Evolutionary conservation across 2,329 filamentous ascomycete species (phyloP).

Genomic region (Venturia oleaginea): DNA sequence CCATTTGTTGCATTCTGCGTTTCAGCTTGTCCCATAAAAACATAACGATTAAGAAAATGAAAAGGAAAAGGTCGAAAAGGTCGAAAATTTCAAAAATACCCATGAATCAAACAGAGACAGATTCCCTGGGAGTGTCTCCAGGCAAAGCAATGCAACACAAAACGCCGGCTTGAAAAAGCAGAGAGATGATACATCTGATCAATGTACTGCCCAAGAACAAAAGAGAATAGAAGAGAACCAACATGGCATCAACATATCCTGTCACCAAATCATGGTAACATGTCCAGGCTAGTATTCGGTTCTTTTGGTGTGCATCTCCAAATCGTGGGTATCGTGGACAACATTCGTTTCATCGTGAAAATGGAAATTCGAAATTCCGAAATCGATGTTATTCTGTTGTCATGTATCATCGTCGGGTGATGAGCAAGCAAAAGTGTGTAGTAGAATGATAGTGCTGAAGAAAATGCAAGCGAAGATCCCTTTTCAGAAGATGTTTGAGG

Average conservation of each 20-base stretch:
- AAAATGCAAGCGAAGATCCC: not conserved
- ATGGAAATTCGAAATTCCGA: not conserved
- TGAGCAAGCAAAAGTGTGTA: not conserved
- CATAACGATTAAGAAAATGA: not conserved
- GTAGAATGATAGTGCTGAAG: not conserved
- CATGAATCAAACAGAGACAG: not conserved
- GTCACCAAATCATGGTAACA: not conserved
- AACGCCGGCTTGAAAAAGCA: constrained; percentile 2
- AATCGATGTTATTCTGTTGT: not conserved
- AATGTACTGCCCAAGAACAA: not conserved
- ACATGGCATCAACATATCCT: not conserved
- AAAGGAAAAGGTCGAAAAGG: not conserved
- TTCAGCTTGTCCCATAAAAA: not conserved
- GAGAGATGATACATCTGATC: not conserved
- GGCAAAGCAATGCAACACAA: not conserved
- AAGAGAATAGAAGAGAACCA: not conserved
- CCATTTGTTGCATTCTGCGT: not conserved
- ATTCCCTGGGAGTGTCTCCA: not conserved
- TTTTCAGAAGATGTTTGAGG: constrained; percentile 5
- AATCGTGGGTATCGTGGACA: not conserved
- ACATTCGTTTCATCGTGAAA: constrained; percentile 6
- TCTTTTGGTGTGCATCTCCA: not conserved
- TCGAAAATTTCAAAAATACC: not conserved
- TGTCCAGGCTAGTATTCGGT: not conserved
- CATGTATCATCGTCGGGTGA: not conserved